A percentile compares a stretch with the other conserved stretches of the same genome.
These are phyloP conservation scores for Apiospora marii DNA, from an alignment of 2,329 filamentous ascomycete genomes.

Conservation along the genomic window DNA sequence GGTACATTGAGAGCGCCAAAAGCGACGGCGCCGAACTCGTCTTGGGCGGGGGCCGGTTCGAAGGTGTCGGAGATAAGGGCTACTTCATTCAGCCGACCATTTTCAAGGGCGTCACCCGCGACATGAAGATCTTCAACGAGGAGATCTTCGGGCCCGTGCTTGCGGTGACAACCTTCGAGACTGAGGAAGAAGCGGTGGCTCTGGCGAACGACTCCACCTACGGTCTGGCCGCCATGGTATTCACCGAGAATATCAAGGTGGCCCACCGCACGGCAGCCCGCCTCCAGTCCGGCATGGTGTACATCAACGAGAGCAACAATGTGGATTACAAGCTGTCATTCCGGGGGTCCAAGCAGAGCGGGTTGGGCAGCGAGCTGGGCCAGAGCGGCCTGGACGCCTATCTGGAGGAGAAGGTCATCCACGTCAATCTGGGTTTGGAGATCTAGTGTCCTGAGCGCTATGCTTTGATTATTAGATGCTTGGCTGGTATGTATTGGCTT, in stretches of 20 bases:
- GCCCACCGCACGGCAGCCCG: slow-evolving; percentile 80
- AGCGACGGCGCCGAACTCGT: slow-evolving; percentile 68
- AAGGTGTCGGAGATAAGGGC: slow-evolving; percentile 77
- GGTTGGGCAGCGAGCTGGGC: slow-evolving; percentile 79
- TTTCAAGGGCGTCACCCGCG: slow-evolving; percentile 79
- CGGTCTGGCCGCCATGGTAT: slow-evolving; percentile 83
- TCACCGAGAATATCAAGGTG: slow-evolving; percentile 84
- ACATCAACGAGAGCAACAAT: slow-evolving; percentile 70
- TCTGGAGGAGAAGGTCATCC: slow-evolving; percentile 72
- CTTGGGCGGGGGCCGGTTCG: slow-evolving; percentile 51
- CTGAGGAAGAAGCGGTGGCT: slow-evolving; percentile 78
- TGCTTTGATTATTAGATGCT: too few species aligned
- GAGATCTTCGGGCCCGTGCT: slow-evolving; percentile 93
- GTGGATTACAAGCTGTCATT: slow-evolving; percentile 50
- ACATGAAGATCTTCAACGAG: slow-evolving; percentile 93
- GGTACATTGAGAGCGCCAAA: slow-evolving; percentile 74
- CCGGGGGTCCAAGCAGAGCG: slow-evolving; percentile 80
- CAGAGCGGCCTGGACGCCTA: slow-evolving; percentile 73
- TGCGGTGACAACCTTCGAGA: slow-evolving; percentile 85
- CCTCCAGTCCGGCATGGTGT: slow-evolving; percentile 74
- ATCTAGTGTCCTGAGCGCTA: slow-evolving; percentile 40
- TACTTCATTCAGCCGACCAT: slow-evolving; percentile 94
- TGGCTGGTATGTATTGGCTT: not conserved
- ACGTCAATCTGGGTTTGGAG: slow-evolving; percentile 57
- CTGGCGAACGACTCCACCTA: slow-evolving; percentile 80